phyloP scores from a whole-genome alignment of 495 filamentous ascomycete genomes.

The Sordaria brevicollis region DNA sequence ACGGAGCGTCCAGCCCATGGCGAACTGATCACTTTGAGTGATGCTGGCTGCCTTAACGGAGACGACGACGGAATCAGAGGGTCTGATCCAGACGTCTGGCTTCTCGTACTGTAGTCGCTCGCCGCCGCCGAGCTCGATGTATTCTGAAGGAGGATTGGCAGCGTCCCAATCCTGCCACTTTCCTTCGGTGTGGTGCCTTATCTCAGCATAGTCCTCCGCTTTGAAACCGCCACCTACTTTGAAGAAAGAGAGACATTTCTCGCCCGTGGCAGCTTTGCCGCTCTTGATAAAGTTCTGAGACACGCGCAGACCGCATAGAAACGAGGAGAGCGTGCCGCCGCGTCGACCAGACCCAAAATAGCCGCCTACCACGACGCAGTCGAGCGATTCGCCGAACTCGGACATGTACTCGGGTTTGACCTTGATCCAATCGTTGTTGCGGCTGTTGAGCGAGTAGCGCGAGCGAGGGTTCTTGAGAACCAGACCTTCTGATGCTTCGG shows the following conservation, averaged over 20 bases:
- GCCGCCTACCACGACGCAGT: constrained; percentile 81
- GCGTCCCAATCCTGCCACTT: constrained; percentile 86
- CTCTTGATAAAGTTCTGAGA: constrained; percentile 53
- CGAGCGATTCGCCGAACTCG: constrained; percentile 88
- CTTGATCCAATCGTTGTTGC: constrained; percentile 97
- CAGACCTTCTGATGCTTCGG: constrained; percentile 80
- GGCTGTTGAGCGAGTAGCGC: constrained; percentile 75
- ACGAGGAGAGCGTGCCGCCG: constrained; percentile 74
- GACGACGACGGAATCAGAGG: constrained; percentile 76
- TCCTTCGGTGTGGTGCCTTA: constrained; percentile 74
- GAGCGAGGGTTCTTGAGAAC: constrained; percentile 92
- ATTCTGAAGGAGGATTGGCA: constrained; percentile 66
- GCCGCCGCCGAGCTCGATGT: constrained; percentile 73
- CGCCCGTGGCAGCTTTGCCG: constrained; percentile 40
- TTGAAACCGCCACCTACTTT: constrained; percentile 93
- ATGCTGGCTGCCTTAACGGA: constrained; percentile 86
- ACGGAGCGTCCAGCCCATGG: constrained; percentile 66
- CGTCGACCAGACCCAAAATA: constrained; percentile 84
- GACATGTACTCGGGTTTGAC: constrained; percentile 99
- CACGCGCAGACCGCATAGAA: constrained; percentile 75
- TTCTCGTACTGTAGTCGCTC: constrained; percentile 59
- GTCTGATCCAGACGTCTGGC: constrained; percentile 91
- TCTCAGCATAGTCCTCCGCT: constrained; percentile 70
- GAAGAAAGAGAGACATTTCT: constrained; percentile 85
- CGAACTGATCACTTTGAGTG: constrained; percentile 62